Evolutionary conservation across 306 rosid species (phyloP), one percentile per base, ranked within the genome.

Genomic region (Urtica urens): DNA sequence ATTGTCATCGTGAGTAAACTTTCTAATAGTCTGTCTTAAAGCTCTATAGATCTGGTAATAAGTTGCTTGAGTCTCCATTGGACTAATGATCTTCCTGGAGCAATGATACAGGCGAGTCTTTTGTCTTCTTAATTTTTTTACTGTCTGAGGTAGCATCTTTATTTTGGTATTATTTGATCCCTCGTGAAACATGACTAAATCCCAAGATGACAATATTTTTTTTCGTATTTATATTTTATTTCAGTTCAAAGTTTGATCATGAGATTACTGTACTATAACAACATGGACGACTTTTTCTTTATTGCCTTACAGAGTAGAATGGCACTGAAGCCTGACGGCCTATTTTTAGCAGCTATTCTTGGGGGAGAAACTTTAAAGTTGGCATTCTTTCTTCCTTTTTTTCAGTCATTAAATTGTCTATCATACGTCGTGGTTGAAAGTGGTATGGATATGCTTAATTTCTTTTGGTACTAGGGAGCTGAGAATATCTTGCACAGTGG

Each of bases 11-110:
- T 11, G n/a, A n/a, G n/a, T n/a, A 23, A 11, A 18, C 28, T 37
- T 43, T 63, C 41, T 63, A 29, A 67, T 18, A 35, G 12, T 66
- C 59, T 27, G 12, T 60, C 34, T n/a, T 76, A 67, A 70, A 88
- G 97, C 71, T 81, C 95, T 51, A 63, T 88, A 60, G 95, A 88
- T 74, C 72, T 88, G 79, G 63, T 88, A 59, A 59, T 88, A 37
- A 84, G 97, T 57, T 88, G 95, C 77, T 71, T 88, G 80, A 93
- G 95, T 33, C 86, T 88, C 23, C 97, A 88, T 56, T 88, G 97
- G 97, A 88, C 90, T 61, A 88, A 88, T 67, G 97, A 88, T 75
- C 86, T 88, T 51, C 97, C 97, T 2, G 97, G 95, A 70, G 95
- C 97, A 59, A 84, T 88, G 97, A 84, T 88, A 70, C 97, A 88